Base-by-base conservation (phyloP, 2,329 filamentous ascomycete species). In the Colletotrichum brevisporum region DNA sequence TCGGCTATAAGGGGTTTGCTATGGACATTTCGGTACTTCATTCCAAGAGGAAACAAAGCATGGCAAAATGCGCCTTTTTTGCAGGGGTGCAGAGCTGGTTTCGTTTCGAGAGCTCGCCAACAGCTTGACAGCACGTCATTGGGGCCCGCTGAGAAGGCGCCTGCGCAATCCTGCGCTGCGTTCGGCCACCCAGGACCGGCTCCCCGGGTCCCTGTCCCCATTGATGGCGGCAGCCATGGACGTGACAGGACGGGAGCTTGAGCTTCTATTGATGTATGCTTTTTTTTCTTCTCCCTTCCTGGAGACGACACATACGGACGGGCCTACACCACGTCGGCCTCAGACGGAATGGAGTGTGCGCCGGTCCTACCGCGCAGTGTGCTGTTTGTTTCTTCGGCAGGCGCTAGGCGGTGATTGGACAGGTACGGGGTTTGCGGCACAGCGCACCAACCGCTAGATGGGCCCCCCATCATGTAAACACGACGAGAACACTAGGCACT, bases 11-110 rank as follows among this genome's bases (percentile, higher is more conserved):
- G 31, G 31, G 31, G 31, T 10, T 36, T 36, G 31, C 31, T 36
- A 36, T 36, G 6, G 10, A 9, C 10, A 36, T 36, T 10, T 36
- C 31, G 31, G 31, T 10, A 36, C 31, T 36, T 36, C 31, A 36
- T 36, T 36, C 31, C 31, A 36, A 36, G 31, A 36, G 31, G 31
- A 36, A 36, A 36, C 41, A 43, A 43, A 43, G 41, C 13, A 15
- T 43, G 41, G 45, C 31, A 45, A 13, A 36, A 36, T 9, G 31
- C 31, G 31, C 31, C 31, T 10, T 36, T 36, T 36, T 36, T 10
- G 55, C 55, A 61, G 57, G 63, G 58, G 51, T 51, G 31, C 50
- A 45, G 50, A 63, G 63, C 41, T 63, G 63, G 43, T 55, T 67
- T 67, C 58, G 58, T 51, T 66, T 45, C 16, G n/a, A 18, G 5